Evolutionary conservation across 164 flowering plant species (phyloP).

Genomic region (Nymphaea colorata): DNA sequence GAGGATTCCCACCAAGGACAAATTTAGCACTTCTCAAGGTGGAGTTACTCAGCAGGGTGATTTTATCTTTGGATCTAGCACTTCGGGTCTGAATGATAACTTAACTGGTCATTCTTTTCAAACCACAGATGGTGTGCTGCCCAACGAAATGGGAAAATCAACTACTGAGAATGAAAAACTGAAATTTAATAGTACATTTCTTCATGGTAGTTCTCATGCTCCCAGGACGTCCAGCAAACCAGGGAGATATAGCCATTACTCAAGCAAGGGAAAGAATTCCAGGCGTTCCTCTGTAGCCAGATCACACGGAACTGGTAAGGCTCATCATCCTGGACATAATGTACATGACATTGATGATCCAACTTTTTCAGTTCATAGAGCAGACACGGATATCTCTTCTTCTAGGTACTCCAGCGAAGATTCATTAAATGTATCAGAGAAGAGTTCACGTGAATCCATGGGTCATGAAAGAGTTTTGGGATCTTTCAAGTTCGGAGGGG

Average conservation of each 20-base stretch:
- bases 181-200: not conserved
- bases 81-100: not conserved
- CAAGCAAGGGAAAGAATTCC: not conserved
- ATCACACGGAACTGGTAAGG: slow-evolving; percentile 3
- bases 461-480: not conserved
- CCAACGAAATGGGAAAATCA: too few relatives aligned
- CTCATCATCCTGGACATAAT: not conserved
- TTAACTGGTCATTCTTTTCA: not conserved
- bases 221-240: not conserved
- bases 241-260: not conserved
- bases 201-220: not conserved
- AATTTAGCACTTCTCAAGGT: not conserved
- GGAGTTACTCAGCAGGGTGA: not conserved
- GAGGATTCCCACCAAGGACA: not conserved
- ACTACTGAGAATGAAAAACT: too few relatives aligned
- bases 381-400: slow-evolving; percentile 9
- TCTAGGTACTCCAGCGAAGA: slow-evolving; percentile 10
- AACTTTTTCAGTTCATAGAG: too few relatives aligned
- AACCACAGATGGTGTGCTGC: too few relatives aligned
- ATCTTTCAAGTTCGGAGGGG: not conserved
- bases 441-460: slow-evolving; percentile 5
- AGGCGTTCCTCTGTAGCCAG: slow-evolving; percentile 14
- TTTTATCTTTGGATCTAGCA: not conserved
- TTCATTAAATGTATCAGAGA: slow-evolving; percentile 8
- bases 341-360: slow-evolving; percentile 4